These are phyloP conservation scores for Closterium sp. DNA, from an alignment of 139 green algal genomes.

Conservation along the genomic window DNA sequence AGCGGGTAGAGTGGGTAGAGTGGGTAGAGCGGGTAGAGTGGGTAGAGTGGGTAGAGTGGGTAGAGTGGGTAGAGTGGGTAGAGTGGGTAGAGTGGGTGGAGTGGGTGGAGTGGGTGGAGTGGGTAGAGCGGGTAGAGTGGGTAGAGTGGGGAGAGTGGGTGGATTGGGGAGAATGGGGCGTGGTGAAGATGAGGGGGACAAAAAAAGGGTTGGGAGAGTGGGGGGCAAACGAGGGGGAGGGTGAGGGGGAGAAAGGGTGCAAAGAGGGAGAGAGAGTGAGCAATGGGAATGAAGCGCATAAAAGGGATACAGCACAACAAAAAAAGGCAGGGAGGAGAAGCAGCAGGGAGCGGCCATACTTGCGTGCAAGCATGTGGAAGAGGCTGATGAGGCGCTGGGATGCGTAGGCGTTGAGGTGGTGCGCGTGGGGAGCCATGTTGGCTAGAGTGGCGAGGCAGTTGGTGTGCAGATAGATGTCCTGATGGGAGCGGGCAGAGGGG, in stretches of 20 bases:
- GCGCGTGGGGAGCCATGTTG: slow-evolving; percentile 77
- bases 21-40: background rate
- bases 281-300: background rate
- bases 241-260: background rate
- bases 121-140: too few relatives aligned
- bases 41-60: too few relatives aligned
- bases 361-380: slow-evolving; percentile 57
- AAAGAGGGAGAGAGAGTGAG: background rate
- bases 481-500: slow-evolving; percentile 71
- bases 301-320: background rate
- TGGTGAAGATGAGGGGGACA: background rate
- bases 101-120: too few relatives aligned
- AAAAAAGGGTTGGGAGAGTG: background rate
- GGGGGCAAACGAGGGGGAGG: background rate
- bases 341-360: slow-evolving; percentile 12
- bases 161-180: too few relatives aligned
- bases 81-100: background rate
- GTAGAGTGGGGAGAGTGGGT: too few relatives aligned
- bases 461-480: slow-evolving; percentile 81
- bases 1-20: background rate
- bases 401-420: slow-evolving; percentile 68
- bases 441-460: slow-evolving; percentile 83
- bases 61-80: background rate
- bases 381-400: slow-evolving; percentile 75
- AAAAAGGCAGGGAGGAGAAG: background rate